Evolutionary conservation across 1,139 yeast genomes (phyloP).

Genomic region (Tardiomyces digboiensis): DNA sequence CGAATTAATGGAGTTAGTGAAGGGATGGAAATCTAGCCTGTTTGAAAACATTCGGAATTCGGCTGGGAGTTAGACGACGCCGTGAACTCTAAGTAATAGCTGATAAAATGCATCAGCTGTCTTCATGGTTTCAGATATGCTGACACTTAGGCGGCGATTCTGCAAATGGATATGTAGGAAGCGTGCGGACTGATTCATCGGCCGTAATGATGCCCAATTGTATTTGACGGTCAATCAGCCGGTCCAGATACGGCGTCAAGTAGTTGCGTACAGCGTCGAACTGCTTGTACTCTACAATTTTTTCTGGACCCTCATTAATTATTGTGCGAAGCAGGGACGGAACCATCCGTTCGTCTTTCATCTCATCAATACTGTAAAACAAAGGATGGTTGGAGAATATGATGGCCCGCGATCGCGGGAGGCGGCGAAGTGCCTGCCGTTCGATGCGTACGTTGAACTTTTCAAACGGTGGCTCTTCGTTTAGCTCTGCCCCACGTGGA

Average conservation of each 20-base stretch:
- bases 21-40: no score
- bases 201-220: slow-evolving; percentile 44
- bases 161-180: slow-evolving; percentile 56
- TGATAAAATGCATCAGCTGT: no score
- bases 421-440: slow-evolving; percentile 55
- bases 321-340: slow-evolving; percentile 59
- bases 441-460: slow-evolving; percentile 53
- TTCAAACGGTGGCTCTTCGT: slow-evolving; percentile 22
- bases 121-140: neutral
- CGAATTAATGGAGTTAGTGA: no score
- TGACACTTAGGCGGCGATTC: slow-evolving; percentile 14
- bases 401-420: slow-evolving; percentile 52
- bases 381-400: slow-evolving; percentile 61
- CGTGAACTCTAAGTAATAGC: no score
- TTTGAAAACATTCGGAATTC: no score
- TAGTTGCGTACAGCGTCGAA: slow-evolving; percentile 51
- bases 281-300: slow-evolving; percentile 53
- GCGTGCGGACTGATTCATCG: slow-evolving; percentile 51
- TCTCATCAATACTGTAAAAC: slow-evolving; percentile 59
- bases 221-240: slow-evolving; percentile 45
- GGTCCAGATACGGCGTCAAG: slow-evolving; percentile 47
- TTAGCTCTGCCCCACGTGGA: slow-evolving; percentile 29
- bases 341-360: slow-evolving; percentile 68
- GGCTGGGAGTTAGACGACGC: no score
- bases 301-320: slow-evolving; percentile 56